A percentile compares a stretch with the other conserved stretches of the same genome.
Conservation (phyloP, 2,329 filamentous ascomycete species). For the Colletotrichum spinosum region DNA sequence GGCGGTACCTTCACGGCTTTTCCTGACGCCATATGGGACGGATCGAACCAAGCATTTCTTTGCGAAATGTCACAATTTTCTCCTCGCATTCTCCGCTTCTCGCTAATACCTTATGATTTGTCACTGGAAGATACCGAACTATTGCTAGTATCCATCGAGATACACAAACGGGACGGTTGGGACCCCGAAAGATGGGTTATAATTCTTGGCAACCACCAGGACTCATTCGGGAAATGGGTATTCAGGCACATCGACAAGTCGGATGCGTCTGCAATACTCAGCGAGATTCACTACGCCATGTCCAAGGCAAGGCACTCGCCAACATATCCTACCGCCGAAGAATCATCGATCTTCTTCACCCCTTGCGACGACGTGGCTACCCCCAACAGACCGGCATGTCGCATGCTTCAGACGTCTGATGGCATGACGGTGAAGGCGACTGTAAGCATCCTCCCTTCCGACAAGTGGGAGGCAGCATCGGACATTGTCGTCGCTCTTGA, state of each 20-base stretch:
- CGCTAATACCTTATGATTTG: background rate
- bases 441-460: background rate
- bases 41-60: background rate
- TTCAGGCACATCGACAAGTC: background rate
- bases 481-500: background rate
- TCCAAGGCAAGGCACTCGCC: background rate
- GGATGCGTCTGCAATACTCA: background rate
- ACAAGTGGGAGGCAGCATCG: background rate
- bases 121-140: background rate
- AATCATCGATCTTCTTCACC: background rate
- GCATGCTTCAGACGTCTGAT: background rate
- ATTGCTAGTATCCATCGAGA: background rate
- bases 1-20: background rate
- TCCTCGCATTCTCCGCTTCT: background rate
- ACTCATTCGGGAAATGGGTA: background rate
- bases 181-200: constrained; percentile 1
- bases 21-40: background rate
- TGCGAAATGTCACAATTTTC: background rate
- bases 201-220: background rate
- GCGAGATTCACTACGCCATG: background rate
- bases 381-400: background rate
- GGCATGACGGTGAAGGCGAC: background rate
- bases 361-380: background rate
- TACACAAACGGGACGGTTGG: background rate
- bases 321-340: background rate